Conservation (phyloP, 2,329 filamentous ascomycete genomes). For the Didymella pomorum region DNA sequence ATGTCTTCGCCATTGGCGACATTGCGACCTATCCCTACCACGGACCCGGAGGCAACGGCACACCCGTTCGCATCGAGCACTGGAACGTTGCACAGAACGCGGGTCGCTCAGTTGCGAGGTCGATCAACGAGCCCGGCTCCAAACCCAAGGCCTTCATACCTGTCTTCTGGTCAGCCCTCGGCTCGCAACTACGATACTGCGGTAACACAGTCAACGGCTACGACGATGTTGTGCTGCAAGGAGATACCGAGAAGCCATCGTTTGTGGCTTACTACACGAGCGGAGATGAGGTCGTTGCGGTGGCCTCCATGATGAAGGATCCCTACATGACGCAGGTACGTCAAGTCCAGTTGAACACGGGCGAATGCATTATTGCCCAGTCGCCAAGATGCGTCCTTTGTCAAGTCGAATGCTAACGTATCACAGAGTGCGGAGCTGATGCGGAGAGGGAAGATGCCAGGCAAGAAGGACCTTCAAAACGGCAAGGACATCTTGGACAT, state of each 20-base stretch:
- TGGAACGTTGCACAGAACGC: conserved; percentile 98
- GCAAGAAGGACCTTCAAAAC: conserved; percentile 76
- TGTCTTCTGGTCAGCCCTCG: conserved; percentile 95
- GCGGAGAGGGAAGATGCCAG: conserved; percentile 80
- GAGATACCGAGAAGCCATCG: conserved; percentile 73
- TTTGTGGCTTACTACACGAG: conserved; percentile 91
- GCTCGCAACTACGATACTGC: conserved; percentile 89
- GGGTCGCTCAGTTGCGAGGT: conserved; percentile 78
- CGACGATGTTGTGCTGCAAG: conserved; percentile 84
- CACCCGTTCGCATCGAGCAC: conserved; percentile 86
- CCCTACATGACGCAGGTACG: conserved; percentile 71
- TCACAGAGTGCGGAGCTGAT: conserved; percentile 83
- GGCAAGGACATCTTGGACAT: conserved; percentile 62
- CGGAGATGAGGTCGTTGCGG: conserved; percentile 85
- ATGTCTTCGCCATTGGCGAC: conserved; percentile 93
- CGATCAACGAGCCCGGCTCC: conserved; percentile 73
- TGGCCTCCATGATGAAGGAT: conserved; percentile 90
- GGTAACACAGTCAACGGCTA: conserved; percentile 84
- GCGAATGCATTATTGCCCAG: neutral
- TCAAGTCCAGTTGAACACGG: neutral
- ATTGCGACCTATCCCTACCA: conserved; percentile 95
- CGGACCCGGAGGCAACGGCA: conserved; percentile 82
- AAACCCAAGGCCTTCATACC: conserved; percentile 81
- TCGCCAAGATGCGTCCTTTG: conserved; percentile 2
- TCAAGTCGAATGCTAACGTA: conserved; percentile 18